Evolutionary conservation across 1,284 basidiomycete species (phyloP), one percentile per base, ranked within the genome.

Genomic region (Melanopsichium pennsylvanicum): DNA sequence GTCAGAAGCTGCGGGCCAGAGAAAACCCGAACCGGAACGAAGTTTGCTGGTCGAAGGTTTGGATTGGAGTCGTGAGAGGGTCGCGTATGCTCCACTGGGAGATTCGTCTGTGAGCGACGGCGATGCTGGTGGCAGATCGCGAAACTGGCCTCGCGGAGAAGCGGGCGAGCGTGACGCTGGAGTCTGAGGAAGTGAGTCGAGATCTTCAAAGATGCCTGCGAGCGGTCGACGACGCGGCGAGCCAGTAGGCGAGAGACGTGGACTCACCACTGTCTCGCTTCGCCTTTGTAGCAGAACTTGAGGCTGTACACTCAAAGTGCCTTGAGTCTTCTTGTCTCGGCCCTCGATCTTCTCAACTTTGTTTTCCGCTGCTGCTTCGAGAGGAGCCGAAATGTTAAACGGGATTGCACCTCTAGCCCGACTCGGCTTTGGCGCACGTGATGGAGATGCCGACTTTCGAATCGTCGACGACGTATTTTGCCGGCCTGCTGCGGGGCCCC

Each of bases 21-120:
- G 60, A 33, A 70, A 64, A 18, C 51, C 52, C 2, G 67, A 70
- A 11, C 56, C 39, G 22, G 59, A 59, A 2, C 55, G 60, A 4
- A 70, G 49, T 25, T 55, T 51, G 34, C 25, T 35, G 12, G n/a
- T 16, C 19, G 67, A 64, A 4, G 67, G 51, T 21, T 58, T 63
- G 18, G 47, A 50, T 19, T 64, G 67, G 2, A 70, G 32, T 2
- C 67, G 29, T 0, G 67, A 70, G 3, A 70, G 47, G 8, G 67
- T 70, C 0, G 67, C 61, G 29, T 70, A 70, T 2, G 67, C 67
- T 29, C 50, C 51, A 18, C 47, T 52, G 35, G 66, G 54, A 16
- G 52, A 57, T n/a, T 61, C 64, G 22, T 51, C 39, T 9, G 34
- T 39, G 31, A 59, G 38, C 2, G 57, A 52, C 5, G 56, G 48